Percentiles rank a stretch among this genome's conserved stretches.
Evolutionary conservation across 108 stramenopile species (phyloP).

Genomic region (Asterionellopsis glacialis): DNA sequence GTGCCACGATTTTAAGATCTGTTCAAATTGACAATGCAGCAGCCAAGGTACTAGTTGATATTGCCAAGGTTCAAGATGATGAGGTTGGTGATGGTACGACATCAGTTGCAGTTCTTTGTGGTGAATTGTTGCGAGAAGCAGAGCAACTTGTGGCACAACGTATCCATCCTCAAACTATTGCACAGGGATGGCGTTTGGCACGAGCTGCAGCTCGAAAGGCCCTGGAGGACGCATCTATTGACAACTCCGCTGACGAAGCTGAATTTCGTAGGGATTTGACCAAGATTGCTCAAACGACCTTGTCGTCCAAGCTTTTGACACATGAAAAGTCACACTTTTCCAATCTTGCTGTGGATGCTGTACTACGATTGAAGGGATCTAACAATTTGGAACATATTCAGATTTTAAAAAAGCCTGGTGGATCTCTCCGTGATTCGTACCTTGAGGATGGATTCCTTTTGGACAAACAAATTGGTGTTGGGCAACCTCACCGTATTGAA

Average conservation of each 20-base stretch:
- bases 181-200: constrained; percentile 96
- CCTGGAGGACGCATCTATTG: constrained; percentile 53
- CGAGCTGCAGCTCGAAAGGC: constrained; percentile 78
- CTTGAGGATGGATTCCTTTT: constrained; percentile 97
- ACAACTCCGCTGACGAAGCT: constrained; percentile 51
- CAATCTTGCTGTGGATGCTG: constrained; percentile 94
- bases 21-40: constrained; percentile 97
- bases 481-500: constrained; percentile 93
- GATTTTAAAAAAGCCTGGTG: constrained; percentile 95
- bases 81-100: constrained; percentile 99
- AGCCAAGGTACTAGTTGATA: constrained; percentile 98
- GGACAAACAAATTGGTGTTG: constrained; percentile 95
- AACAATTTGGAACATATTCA: constrained; percentile 97
- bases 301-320: constrained; percentile 94
- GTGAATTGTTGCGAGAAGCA: constrained; percentile 96
- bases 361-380: constrained; percentile 88
- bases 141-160: constrained; percentile 91
- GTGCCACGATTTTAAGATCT: constrained; percentile 92
- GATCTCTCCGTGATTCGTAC: constrained; percentile 90
- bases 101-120: constrained; percentile 91
- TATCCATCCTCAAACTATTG: constrained; percentile 98
- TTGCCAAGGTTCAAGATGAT: constrained; percentile 95
- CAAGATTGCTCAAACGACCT: constrained; percentile 94
- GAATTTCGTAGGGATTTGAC: constrained; percentile 86
- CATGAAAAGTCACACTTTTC: constrained; percentile 98